Evolutionary conservation across 2,329 filamentous ascomycete species (phyloP).

Genomic region (Rhexocercosporidium sp.): DNA sequence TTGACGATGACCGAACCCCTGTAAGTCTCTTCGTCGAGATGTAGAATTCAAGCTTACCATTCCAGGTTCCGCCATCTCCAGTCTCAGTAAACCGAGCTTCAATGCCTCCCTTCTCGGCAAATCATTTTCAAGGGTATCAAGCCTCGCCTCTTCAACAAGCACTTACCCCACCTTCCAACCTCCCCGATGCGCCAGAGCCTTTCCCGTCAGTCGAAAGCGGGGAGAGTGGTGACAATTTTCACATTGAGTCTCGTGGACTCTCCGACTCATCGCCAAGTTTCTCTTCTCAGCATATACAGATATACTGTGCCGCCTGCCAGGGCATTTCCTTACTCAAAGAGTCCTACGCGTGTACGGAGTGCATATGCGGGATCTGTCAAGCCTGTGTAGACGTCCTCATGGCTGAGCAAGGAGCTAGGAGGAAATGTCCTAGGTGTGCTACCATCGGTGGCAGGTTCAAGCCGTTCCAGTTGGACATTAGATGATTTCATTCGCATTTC

Average conservation of each 20-base stretch:
- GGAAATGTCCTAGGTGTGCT: conserved; percentile 80
- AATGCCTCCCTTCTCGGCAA: conserved; percentile 61
- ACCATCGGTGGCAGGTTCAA: conserved; percentile 83
- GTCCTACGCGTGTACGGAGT: conserved; percentile 94
- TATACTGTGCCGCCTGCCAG: conserved; percentile 90
- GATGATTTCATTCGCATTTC: conserved; percentile 49
- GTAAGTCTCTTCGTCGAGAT: conserved; percentile 56
- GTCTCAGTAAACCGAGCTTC: conserved; percentile 67
- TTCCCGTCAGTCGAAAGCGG: conserved; percentile 89
- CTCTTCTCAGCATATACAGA: conserved; percentile 78
- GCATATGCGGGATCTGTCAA: conserved; percentile 90
- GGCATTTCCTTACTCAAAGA: conserved; percentile 77
- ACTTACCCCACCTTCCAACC: conserved; percentile 78
- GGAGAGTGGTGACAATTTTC: conserved; percentile 73
- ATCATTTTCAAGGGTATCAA: conserved; percentile 75
- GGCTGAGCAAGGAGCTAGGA: conserved; percentile 74
- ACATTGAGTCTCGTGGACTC: conserved; percentile 69
- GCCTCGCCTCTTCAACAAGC: conserved; percentile 91
- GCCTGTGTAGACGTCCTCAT: conserved; percentile 85
- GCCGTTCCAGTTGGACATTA: conserved; percentile 82
- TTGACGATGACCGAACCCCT: conserved; percentile 89
- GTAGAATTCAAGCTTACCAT: neutral
- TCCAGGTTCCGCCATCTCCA: conserved; percentile 68
- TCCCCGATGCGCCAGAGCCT: conserved; percentile 71
- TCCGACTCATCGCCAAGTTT: conserved; percentile 75